A percentile compares a stretch with the other conserved stretches of the same genome.
These are phyloP conservation scores for Podospora australis DNA, from an alignment of 495 filamentous ascomycete genomes.

Conservation along the genomic window DNA sequence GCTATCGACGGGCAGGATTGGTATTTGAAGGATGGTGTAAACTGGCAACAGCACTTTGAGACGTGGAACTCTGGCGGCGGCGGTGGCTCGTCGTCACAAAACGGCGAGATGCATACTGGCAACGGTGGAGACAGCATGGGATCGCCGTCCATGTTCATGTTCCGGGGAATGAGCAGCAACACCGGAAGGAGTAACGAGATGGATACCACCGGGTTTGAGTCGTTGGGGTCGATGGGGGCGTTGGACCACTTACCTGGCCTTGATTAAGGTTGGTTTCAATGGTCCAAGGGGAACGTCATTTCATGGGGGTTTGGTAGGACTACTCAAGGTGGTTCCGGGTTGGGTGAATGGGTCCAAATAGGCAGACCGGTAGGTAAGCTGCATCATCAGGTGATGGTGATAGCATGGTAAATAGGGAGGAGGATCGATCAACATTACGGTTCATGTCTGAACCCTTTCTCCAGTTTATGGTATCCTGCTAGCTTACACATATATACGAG, in stretches of 20 bases:
- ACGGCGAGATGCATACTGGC: not conserved
- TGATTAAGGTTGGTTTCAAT: slow-evolving; percentile 13
- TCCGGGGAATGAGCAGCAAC: slow-evolving; percentile 15
- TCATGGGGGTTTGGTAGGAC: no score
- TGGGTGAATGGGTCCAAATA: no score
- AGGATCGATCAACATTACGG: no score
- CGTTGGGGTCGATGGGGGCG: slow-evolving; percentile 18
- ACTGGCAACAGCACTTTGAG: slow-evolving; percentile 44
- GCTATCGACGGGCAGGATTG: slow-evolving; percentile 44
- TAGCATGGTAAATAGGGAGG: no score
- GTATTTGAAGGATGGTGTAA: slow-evolving; percentile 45
- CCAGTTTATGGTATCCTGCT: no score
- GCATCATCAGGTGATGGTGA: no score
- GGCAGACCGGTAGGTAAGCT: no score
- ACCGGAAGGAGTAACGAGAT: slow-evolving; percentile 10
- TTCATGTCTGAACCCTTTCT: no score
- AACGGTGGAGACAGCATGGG: not conserved
- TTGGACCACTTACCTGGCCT: slow-evolving; percentile 26
- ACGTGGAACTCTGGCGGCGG: slow-evolving; percentile 28
- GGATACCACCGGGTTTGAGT: slow-evolving; percentile 19
- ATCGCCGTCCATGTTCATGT: slow-evolving; percentile 23
- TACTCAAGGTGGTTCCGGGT: no score
- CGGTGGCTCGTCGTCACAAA: not conserved
- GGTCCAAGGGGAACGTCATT: no score
- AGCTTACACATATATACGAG: no score